A percentile compares a stretch with the other conserved stretches of the same genome.
These are phyloP conservation scores for Penicillium concentricum DNA, from an alignment of 2,329 filamentous ascomycete species.

Conservation along the genomic window DNA sequence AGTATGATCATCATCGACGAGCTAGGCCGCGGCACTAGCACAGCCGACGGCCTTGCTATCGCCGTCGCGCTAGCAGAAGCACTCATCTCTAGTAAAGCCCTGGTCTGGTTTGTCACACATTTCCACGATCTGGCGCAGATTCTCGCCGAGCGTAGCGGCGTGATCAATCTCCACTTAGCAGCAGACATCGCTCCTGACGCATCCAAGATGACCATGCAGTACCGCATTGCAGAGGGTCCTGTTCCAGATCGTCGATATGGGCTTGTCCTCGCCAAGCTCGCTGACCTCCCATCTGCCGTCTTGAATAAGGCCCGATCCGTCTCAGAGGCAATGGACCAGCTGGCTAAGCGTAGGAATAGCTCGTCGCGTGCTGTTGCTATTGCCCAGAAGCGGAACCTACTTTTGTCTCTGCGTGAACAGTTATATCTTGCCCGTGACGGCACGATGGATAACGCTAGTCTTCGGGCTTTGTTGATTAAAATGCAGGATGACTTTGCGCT, in stretches of 20 bases:
- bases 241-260: conserved; percentile 76
- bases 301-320: conserved; percentile 67
- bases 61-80: conserved; percentile 88
- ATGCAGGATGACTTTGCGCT: conserved; percentile 73
- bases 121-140: conserved; percentile 80
- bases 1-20: conserved; percentile 88
- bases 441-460: conserved; percentile 61
- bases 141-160: conserved; percentile 70
- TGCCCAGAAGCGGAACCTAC: conserved; percentile 66
- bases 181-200: conserved; percentile 62
- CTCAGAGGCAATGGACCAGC: conserved; percentile 60
- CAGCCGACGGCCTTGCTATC: conserved; percentile 82
- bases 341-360: conserved; percentile 58
- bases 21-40: conserved; percentile 85
- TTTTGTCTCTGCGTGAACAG: conserved; percentile 71
- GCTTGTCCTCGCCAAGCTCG: conserved; percentile 71
- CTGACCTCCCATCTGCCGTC: conserved; percentile 68
- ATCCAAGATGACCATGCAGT: conserved; percentile 79
- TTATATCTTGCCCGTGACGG: conserved; percentile 67
- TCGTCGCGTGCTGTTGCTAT: conserved; percentile 59
- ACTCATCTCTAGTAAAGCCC: conserved; percentile 72
- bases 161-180: conserved; percentile 77
- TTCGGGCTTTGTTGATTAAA: conserved; percentile 63
- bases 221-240: conserved; percentile 73
- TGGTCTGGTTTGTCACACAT: conserved; percentile 93